These are phyloP conservation scores for Mycena rebaudengoi DNA, from an alignment of 768 basidiomycete species.

Conservation along the genomic window DNA sequence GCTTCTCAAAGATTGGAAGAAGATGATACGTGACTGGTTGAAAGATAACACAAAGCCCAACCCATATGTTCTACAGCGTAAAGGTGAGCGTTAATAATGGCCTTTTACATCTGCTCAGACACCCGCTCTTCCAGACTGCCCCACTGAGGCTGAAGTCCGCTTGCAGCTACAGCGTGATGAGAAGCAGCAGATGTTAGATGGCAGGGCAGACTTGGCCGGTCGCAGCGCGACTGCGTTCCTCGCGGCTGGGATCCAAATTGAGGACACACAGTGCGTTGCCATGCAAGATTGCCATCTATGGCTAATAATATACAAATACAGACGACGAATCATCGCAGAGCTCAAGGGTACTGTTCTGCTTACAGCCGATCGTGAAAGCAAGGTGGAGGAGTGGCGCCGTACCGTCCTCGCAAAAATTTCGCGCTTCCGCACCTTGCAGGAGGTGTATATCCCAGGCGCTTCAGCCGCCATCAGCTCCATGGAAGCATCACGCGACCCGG, in stretches of 20 bases:
- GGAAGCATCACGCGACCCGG: neutral
- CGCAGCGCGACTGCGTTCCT: conserved; percentile 9
- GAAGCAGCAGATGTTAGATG: neutral
- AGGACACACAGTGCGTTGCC: conserved; percentile 7
- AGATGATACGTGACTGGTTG: neutral
- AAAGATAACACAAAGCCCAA: conserved; percentile 1
- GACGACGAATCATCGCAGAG: neutral
- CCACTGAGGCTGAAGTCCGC: conserved; percentile 14
- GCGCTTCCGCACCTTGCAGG: neutral
- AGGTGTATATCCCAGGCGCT: neutral
- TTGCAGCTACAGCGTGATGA: conserved; percentile 3
- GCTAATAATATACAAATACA: neutral
- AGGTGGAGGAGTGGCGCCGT: neutral
- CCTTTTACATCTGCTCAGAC: too few species aligned
- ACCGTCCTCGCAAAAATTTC: neutral
- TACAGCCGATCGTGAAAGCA: neutral
- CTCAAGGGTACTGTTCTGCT: neutral
- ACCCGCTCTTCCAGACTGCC: neutral
- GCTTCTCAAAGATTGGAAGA: neutral
- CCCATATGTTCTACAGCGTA: neutral
- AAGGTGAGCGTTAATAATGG: too few species aligned
- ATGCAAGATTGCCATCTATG: neutral
- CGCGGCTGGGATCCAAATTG: conserved; percentile 11
- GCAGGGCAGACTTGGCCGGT: neutral
- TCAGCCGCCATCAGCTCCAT: neutral